These are phyloP conservation scores for Borovskyia barvae DNA, from an alignment of 208 protist genomes.

Conservation along the genomic window DNA sequence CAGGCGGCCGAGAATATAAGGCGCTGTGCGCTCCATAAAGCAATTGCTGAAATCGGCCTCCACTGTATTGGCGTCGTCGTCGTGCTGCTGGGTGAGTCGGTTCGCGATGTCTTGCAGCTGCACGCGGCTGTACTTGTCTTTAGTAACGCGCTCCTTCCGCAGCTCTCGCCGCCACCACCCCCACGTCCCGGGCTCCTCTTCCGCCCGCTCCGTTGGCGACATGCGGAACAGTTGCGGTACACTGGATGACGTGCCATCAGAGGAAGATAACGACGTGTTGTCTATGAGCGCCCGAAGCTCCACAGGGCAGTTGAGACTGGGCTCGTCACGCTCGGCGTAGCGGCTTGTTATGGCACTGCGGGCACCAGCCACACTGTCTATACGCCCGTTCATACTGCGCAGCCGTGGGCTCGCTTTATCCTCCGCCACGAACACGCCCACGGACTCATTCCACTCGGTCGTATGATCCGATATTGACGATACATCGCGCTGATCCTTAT, in stretches of 20 bases:
- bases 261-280: slow-evolving; percentile 14
- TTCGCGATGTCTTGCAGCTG: slow-evolving; percentile 66
- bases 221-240: slow-evolving; percentile 70
- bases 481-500: too few species aligned
- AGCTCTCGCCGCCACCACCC: slow-evolving; percentile 79
- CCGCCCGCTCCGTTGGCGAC: slow-evolving; percentile 20
- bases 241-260: slow-evolving; percentile 36
- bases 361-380: not conserved
- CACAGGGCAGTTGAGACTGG: slow-evolving; percentile 1
- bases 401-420: not conserved
- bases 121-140: slow-evolving; percentile 45
- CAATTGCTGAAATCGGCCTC: slow-evolving; percentile 73
- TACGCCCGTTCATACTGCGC: not conserved
- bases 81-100: slow-evolving; percentile 51
- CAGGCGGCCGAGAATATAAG: slow-evolving; percentile 65
- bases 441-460: slow-evolving; percentile 6
- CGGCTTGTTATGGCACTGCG: slow-evolving; percentile 4
- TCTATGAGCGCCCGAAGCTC: slow-evolving; percentile 25
- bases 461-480: too few species aligned
- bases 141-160: slow-evolving; percentile 55
- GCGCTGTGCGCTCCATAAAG: slow-evolving; percentile 79
- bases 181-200: slow-evolving; percentile 47
- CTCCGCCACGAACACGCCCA: slow-evolving; percentile 16
- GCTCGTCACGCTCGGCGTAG: not conserved
- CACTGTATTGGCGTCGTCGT: slow-evolving; percentile 48